Evolutionary conservation across 2,329 filamentous ascomycete genomes (phyloP).

Genomic region (Boeremia exigua): DNA sequence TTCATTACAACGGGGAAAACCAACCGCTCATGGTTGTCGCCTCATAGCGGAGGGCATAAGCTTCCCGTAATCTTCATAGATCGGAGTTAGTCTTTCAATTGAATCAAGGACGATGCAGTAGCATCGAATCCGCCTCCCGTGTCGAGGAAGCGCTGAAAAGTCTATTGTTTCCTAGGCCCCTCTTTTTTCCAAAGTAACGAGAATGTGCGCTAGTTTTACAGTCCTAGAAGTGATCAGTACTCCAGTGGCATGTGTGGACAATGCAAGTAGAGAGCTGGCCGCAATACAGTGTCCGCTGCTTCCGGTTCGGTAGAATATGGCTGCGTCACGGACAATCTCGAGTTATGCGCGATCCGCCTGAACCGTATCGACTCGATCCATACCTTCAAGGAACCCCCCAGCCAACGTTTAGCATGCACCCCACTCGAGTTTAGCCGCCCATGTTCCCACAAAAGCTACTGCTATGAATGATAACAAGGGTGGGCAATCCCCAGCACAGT

Average conservation of each 20-base stretch:
- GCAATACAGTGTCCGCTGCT: neutral
- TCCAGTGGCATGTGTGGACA: neutral
- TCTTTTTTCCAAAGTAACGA: too few relatives aligned
- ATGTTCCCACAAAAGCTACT: neutral
- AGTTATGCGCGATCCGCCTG: neutral
- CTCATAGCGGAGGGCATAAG: neutral
- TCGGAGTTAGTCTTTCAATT: neutral
- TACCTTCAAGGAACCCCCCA: neutral
- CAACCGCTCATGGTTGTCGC: conserved; percentile 6
- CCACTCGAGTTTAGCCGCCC: conserved; percentile 1
- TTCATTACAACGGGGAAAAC: conserved; percentile 1
- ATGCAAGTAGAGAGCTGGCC: neutral
- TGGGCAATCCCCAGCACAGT: neutral
- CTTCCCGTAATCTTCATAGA: conserved; percentile 4
- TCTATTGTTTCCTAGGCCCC: neutral
- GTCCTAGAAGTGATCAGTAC: neutral
- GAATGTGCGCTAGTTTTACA: neutral
- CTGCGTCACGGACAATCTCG: neutral
- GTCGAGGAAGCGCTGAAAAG: too few relatives aligned
- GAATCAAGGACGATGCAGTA: neutral
- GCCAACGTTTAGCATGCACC: conserved; percentile 7
- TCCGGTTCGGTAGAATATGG: neutral
- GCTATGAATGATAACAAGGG: neutral
- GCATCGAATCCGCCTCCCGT: neutral
- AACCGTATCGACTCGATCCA: neutral